Percentiles rank a stretch among this genome's conserved stretches.
Conservation (phyloP, 768 basidiomycete genomes). For the Amanita exitialis region DNA sequence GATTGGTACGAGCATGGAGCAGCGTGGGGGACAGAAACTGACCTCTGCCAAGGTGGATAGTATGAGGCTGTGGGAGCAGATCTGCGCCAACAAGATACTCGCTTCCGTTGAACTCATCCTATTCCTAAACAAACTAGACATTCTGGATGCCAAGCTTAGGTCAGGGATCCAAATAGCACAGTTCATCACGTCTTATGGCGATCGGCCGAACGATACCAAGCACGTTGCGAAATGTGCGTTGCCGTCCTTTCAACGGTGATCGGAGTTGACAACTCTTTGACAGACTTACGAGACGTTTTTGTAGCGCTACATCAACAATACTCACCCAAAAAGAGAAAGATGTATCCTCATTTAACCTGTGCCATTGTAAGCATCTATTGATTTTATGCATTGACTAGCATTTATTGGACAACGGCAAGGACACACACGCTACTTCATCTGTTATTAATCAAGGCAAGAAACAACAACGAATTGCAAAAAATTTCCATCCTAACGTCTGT, state of each 20-base stretch:
- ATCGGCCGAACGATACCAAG: conserved; percentile 40
- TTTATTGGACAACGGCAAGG: conserved; percentile 19
- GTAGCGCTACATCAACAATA: conserved; percentile 36
- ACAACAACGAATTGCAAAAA: neutral
- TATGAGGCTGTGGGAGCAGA: conserved; percentile 46
- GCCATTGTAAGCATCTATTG: conserved; percentile 35
- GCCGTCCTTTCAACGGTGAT: neutral
- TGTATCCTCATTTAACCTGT: conserved; percentile 48
- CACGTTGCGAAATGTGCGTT: conserved; percentile 43
- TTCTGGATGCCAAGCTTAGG: conserved; percentile 43
- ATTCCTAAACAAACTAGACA: conserved; percentile 55
- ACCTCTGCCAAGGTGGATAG: conserved; percentile 25
- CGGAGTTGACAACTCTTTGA: neutral
- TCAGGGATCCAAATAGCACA: conserved; percentile 42
- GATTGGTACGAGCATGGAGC: conserved; percentile 33
- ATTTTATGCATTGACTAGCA: conserved; percentile 8
- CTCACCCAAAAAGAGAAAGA: conserved; percentile 33
- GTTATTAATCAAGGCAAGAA: conserved; percentile 38
- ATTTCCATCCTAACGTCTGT: neutral
- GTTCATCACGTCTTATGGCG: conserved; percentile 45
- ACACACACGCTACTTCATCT: conserved; percentile 34
- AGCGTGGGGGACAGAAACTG: conserved; percentile 20
- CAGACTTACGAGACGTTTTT: conserved; percentile 46
- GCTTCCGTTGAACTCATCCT: conserved; percentile 44
- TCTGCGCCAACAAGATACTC: conserved; percentile 50